Conservation (phyloP, 345 rosid species). For the Turritis glabra region DNA sequence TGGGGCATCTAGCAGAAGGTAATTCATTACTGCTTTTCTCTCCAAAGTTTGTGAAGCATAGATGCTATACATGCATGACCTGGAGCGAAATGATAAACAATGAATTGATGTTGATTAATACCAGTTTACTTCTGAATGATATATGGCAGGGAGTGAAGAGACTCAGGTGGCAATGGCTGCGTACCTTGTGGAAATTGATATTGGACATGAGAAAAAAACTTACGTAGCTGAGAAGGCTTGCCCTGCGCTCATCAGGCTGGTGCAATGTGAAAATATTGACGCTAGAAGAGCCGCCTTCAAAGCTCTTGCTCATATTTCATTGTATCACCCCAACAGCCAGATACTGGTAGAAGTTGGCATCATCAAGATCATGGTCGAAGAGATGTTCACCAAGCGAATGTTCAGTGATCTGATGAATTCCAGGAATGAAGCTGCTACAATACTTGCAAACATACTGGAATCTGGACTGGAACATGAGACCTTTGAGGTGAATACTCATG, state of each 20-base stretch:
- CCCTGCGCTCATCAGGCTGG: slow-evolving; percentile 62
- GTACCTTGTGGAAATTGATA: slow-evolving; percentile 65
- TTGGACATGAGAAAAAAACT: slow-evolving; percentile 58
- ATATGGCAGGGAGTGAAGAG: slow-evolving; percentile 63
- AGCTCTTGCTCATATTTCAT: slow-evolving; percentile 70
- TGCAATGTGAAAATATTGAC: slow-evolving; percentile 54
- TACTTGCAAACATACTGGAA: slow-evolving; percentile 76
- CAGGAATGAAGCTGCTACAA: slow-evolving; percentile 65
- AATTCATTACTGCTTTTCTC: not conserved
- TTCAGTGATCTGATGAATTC: slow-evolving; percentile 59
- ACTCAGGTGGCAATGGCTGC: slow-evolving; percentile 68
- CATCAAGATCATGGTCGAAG: slow-evolving; percentile 64
- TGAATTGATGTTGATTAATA: slow-evolving; percentile 3
- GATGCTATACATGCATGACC: not conserved
- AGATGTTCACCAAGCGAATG: slow-evolving; percentile 62
- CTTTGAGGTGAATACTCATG: slow-evolving; percentile 56
- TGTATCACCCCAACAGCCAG: slow-evolving; percentile 61
- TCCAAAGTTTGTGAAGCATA: slow-evolving; percentile 4
- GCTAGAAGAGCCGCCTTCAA: slow-evolving; percentile 62
- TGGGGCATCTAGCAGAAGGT: slow-evolving; percentile 74
- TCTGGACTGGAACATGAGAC: slow-evolving; percentile 63
- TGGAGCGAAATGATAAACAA: slow-evolving; percentile 7
- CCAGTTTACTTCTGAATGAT: not conserved
- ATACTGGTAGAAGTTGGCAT: slow-evolving; percentile 61
- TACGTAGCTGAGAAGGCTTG: slow-evolving; percentile 71